Conservation (phyloP, 495 filamentous ascomycete species). For the Neurospora sp. region DNA sequence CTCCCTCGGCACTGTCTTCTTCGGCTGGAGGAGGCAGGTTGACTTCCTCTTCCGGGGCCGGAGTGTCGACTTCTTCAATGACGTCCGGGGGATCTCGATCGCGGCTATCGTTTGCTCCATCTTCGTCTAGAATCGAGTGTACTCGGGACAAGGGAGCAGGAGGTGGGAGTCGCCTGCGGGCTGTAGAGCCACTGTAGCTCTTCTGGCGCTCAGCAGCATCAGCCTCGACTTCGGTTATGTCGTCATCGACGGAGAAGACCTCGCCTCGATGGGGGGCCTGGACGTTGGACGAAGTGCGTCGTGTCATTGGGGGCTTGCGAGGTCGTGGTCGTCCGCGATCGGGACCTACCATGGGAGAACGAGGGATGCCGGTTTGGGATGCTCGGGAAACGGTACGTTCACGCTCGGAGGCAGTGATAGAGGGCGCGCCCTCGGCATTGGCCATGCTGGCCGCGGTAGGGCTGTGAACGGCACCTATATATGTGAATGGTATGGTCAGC, state of each 20-base stretch:
- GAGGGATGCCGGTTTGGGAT: constrained; percentile 10
- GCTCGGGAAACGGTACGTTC: constrained; percentile 24
- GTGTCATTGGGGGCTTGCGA: constrained; percentile 61
- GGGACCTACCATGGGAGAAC: constrained; percentile 46
- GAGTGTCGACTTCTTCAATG: constrained; percentile 14
- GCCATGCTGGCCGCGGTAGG: constrained; percentile 15
- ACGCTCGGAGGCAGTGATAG: constrained; percentile 9
- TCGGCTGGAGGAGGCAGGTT: constrained; percentile 14
- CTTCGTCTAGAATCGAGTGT: constrained; percentile 37
- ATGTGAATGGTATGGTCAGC: not conserved
- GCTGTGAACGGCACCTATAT: constrained; percentile 18
- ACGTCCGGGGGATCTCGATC: constrained; percentile 8
- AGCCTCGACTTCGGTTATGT: constrained; percentile 67
- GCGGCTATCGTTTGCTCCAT: constrained; percentile 38
- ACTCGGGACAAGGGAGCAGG: constrained; percentile 51
- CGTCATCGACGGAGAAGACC: constrained; percentile 91
- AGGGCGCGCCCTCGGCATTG: constrained; percentile 19
- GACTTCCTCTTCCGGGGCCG: constrained; percentile 12
- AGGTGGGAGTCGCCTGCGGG: constrained; percentile 56
- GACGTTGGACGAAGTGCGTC: constrained; percentile 64
- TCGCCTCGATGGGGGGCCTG: constrained; percentile 68
- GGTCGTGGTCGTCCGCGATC: constrained; percentile 46
- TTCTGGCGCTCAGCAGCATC: constrained; percentile 34
- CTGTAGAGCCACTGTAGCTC: constrained; percentile 48
- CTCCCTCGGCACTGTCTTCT: constrained; percentile 21